Base-by-base conservation (phyloP, 768 basidiomycete species). In the Rhizopogon roseolus region DNA sequence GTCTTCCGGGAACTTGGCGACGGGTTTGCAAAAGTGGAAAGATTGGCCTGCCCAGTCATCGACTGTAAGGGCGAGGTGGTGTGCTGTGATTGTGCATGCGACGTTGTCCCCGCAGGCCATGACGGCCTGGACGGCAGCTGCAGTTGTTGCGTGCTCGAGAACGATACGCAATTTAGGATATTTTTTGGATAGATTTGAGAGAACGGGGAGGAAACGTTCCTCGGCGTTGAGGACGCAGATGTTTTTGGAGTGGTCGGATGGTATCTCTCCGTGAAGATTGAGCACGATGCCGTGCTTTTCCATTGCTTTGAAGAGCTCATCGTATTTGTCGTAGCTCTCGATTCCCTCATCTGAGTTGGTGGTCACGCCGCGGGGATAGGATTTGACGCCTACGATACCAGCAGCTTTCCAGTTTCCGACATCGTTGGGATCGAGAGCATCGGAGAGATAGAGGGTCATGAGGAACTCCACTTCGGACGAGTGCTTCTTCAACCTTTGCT, bases 21-120 rank as follows among this genome's bases (percentile, higher is more conserved):
- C 89, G 0, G 97, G 97, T 70, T 98, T 99, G 77, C 97, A 98
- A 72, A 89, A 99, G 64, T 96, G 82, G 81, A 90, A 93, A 2
- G 91, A 82, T 68, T 98, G 93, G 2, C 94, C 92, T 2, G 94
- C 94, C 85, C 95, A 98, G 61, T 94, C 90, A 70, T 99, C 96
- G 4, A 98, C 92, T 6, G 91, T 97, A 46, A 99, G 78, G 28
- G 81, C 85, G 42, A 99, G 82, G 67, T 99, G 97, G 70, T 99
- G 97, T 1, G 95, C 90, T 1, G 97, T 99, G 70, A 99, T 98
- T 7, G 93, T 91, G 69, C 97, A 98, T 17, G 85, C 96, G 40
- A 99, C 94, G 17, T 86, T 97, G 60, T 76, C 73, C 1, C 83
- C 94, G 56, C 85, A 81, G 42, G 76, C 72, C 71, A 89, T 86